Percentiles rank a stretch among this genome's conserved stretches.
Evolutionary conservation across 2,329 filamentous ascomycete genomes (phyloP).

Genomic region (Fusarium irregulare): DNA sequence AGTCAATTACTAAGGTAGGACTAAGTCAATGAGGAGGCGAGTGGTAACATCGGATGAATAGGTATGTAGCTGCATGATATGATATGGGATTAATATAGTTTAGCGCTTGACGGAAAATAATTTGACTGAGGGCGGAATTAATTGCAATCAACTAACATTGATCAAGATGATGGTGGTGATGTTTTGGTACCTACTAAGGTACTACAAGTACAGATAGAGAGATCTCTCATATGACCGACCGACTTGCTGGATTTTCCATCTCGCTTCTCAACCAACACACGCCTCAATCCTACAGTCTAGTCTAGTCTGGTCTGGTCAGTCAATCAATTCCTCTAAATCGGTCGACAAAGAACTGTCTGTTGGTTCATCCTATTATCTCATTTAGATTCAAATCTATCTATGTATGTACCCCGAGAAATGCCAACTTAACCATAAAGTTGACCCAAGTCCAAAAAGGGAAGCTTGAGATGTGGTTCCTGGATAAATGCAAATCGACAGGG

Average conservation of each 20-base stretch:
- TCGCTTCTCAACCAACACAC: conserved; percentile 30
- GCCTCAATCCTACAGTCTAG: conserved; percentile 35
- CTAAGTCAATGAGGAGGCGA: conserved; percentile 26
- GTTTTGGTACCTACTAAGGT: neutral
- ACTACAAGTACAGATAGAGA: neutral
- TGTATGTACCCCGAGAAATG: conserved; percentile 7
- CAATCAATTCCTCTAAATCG: neutral
- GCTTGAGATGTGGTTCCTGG: conserved; percentile 37
- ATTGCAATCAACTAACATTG: neutral
- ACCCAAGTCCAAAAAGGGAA: conserved; percentile 30
- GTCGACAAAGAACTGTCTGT: neutral
- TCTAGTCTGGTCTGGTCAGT: neutral
- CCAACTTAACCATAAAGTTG: conserved; percentile 33
- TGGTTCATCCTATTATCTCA: neutral
- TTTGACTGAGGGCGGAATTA: conserved; percentile 1
- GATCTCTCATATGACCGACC: conserved; percentile 28
- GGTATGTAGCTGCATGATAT: conserved; percentile 18
- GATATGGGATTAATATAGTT: neutral
- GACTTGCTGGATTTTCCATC: conserved; percentile 7
- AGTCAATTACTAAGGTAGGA: conserved; percentile 27
- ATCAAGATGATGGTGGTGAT: neutral
- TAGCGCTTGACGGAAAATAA: conserved; percentile 24
- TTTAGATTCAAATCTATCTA: neutral
- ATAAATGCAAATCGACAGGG: conserved; percentile 36
- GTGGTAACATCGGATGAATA: conserved; percentile 39